Percentiles rank a stretch among this genome's conserved stretches.
These are phyloP conservation scores for Suhomyces kilbournensis DNA, from an alignment of 805 yeast genomes.

Conservation along the genomic window DNA sequence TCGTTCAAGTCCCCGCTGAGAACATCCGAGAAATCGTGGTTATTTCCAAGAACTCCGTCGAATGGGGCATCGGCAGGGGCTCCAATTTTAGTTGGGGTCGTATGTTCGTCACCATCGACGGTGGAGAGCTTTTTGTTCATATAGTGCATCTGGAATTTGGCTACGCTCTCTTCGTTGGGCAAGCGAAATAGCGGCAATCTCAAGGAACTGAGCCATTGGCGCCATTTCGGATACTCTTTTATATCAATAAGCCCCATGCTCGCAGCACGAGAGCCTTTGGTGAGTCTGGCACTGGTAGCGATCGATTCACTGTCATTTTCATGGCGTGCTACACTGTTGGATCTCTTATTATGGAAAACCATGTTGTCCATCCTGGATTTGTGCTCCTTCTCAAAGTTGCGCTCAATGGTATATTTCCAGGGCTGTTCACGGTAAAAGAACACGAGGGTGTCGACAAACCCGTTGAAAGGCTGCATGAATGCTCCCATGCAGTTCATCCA, in stretches of 20 bases:
- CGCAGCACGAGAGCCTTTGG: conserved; percentile 27
- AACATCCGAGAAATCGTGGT: conserved; percentile 39
- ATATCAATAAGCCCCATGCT: conserved; percentile 27
- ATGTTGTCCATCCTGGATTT: conserved; percentile 21
- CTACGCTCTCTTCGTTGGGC: conserved; percentile 37
- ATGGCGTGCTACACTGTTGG: neutral
- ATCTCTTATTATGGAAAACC: conserved; percentile 1
- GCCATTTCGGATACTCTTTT: conserved; percentile 35
- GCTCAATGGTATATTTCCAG: conserved; percentile 55
- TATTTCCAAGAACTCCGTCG: neutral
- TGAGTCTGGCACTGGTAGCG: conserved; percentile 23
- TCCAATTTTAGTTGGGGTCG: conserved; percentile 3
- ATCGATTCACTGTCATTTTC: conserved; percentile 15
- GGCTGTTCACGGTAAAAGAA: conserved; percentile 78
- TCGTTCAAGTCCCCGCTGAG: conserved; percentile 28
- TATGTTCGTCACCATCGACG: neutral
- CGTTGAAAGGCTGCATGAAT: conserved; percentile 76
- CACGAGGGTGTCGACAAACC: conserved; percentile 72
- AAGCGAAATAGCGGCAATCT: conserved; percentile 45
- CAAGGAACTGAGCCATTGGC: conserved; percentile 32
- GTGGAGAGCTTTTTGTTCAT: conserved; percentile 7
- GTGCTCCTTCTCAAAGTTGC: conserved; percentile 36
- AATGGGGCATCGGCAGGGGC: conserved; percentile 1
- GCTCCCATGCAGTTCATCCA: conserved; percentile 71
- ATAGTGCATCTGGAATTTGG: conserved; percentile 16